phyloP scores from a whole-genome alignment of 129 eudicot genomes.

The Artemisia tridentata region DNA sequence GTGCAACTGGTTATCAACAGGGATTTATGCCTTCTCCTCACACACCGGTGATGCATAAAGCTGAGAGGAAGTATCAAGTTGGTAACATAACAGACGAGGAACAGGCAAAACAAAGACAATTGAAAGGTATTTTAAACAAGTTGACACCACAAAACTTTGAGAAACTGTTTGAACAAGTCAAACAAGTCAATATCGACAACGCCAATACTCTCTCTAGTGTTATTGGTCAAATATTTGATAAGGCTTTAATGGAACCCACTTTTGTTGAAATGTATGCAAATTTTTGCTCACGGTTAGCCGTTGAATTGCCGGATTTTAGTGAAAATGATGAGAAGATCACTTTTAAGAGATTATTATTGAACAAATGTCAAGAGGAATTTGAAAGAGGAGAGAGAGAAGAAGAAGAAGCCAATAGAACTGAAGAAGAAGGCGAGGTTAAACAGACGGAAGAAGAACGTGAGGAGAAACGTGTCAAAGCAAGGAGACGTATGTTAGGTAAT shows the following conservation, averaged over 20 bases:
- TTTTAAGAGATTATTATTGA: constrained; percentile 72
- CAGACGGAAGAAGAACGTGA: constrained; percentile 70
- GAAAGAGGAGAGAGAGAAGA: constrained; percentile 90
- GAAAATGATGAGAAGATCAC: constrained; percentile 73
- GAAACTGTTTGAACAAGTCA: constrained; percentile 87
- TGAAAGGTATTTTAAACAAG: constrained; percentile 76
- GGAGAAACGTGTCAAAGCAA: constrained; percentile 65
- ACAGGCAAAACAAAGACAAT: constrained; percentile 71
- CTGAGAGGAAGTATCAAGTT: constrained; percentile 80
- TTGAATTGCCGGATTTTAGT: constrained; percentile 73
- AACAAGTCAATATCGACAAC: constrained; percentile 76
- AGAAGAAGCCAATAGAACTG: constrained; percentile 76
- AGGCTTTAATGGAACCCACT: constrained; percentile 93
- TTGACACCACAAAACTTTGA: constrained; percentile 96
- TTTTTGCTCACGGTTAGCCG: constrained; percentile 72
- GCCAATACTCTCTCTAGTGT: constrained; percentile 58
- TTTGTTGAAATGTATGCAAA: constrained; percentile 94
- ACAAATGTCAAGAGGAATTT: constrained; percentile 90
- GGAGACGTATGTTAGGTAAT: constrained; percentile 90
- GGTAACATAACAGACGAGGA: constrained; percentile 89
- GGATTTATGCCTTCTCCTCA: constrained; percentile 84
- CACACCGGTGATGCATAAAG: constrained; percentile 82
- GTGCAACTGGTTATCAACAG: constrained; percentile 56
- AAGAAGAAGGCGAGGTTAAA: constrained; percentile 75
- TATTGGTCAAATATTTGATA: constrained; percentile 76